Percentiles rank a stretch among this genome's conserved stretches.
phyloP scores from a whole-genome alignment of 2,329 filamentous ascomycete species.

The Colletotrichum tamarilloi region DNA sequence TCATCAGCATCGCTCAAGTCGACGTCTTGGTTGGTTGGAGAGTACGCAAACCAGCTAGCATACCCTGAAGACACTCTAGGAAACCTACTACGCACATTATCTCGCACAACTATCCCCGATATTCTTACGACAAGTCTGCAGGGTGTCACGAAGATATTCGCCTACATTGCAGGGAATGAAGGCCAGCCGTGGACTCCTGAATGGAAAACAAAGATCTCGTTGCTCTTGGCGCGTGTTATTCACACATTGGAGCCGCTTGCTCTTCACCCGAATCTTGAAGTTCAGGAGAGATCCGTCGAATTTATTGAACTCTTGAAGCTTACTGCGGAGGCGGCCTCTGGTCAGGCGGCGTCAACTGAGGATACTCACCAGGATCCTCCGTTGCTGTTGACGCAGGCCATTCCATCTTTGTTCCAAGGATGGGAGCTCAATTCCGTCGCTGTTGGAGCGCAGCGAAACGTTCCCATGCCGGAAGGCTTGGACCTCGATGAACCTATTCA shows the following conservation, averaged over 20 bases:
- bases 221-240: constrained; percentile 84
- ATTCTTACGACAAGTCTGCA: constrained; percentile 86
- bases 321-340: constrained; percentile 82
- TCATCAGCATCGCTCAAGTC: constrained; percentile 77
- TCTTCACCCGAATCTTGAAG: constrained; percentile 87
- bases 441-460: constrained; percentile 82
- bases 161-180: constrained; percentile 74
- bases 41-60: constrained; percentile 81
- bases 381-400: constrained; percentile 87
- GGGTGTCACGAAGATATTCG: constrained; percentile 86
- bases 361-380: constrained; percentile 74
- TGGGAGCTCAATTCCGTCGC: constrained; percentile 95
- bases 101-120: constrained; percentile 68
- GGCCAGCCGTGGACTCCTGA: constrained; percentile 76
- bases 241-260: constrained; percentile 84
- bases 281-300: constrained; percentile 94
- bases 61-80: constrained; percentile 79
- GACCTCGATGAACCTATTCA: constrained; percentile 88
- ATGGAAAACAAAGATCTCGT: constrained; percentile 77
- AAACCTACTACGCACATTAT: constrained; percentile 75
- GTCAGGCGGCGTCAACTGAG: constrained; percentile 69
- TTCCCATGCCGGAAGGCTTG: constrained; percentile 80
- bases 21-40: constrained; percentile 87
- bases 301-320: constrained; percentile 91
- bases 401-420: constrained; percentile 87